phyloP scores from a whole-genome alignment of 306 rosid genomes.

The Fragaria vesca region DNA sequence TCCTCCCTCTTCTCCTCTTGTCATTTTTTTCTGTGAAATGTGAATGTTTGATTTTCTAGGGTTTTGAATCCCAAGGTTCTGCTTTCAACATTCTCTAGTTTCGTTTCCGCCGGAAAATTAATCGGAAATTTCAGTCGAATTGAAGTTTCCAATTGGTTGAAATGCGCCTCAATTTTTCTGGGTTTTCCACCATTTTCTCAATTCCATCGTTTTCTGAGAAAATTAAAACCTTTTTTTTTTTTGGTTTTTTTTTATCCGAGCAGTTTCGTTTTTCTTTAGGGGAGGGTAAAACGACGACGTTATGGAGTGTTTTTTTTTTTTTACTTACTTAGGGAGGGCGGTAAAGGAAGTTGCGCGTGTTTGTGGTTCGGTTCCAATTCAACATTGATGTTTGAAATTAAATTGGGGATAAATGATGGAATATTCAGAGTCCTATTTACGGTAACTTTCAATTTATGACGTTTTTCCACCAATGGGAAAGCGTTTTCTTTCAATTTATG shows the following conservation, averaged over 20 bases:
- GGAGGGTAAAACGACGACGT: slow-evolving; percentile 10
- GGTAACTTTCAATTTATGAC: slow-evolving; percentile 14
- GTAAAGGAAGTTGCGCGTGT: slow-evolving; percentile 7
- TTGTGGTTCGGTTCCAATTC: slow-evolving; percentile 7
- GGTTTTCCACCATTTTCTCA: slow-evolving; percentile 25
- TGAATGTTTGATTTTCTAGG: not conserved
- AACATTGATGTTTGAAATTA: not conserved
- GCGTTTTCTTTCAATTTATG: not conserved
- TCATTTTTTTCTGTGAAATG: slow-evolving; percentile 5
- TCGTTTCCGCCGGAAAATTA: not conserved
- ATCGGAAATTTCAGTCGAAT: not conserved
- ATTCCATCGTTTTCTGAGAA: slow-evolving; percentile 23
- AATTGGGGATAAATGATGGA: slow-evolving; percentile 14
- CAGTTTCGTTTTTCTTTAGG: not conserved
- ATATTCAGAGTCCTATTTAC: slow-evolving; percentile 15
- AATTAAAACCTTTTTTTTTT: not conserved
- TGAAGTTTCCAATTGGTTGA: not conserved
- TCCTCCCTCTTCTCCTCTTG: not conserved
- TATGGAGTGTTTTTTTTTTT: not conserved
- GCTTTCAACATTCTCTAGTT: not conserved
- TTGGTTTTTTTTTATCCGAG: not conserved
- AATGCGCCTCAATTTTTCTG: slow-evolving; percentile 3
- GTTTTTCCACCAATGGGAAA: slow-evolving; percentile 18
- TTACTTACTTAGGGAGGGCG: slow-evolving; percentile 1
- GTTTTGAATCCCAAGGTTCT: not conserved